Base-by-base conservation (phyloP, 2,329 filamentous ascomycete genomes). In the Graphilbum sp. region DNA sequence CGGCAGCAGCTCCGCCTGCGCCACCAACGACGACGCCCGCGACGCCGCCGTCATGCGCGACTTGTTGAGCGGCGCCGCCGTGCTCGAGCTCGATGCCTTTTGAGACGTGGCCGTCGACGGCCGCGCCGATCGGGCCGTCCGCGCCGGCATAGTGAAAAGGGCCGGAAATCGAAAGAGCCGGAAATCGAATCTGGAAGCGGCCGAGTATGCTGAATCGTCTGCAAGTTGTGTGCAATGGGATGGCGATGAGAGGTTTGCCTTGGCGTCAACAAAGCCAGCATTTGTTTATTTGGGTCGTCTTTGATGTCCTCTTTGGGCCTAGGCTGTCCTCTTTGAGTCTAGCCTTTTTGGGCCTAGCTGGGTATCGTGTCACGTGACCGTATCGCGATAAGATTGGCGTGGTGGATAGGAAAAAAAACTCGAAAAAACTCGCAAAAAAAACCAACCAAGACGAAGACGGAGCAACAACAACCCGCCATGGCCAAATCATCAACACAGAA, bases 1-100 rank as follows among this genome's bases (percentile, higher is more conserved):
- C 30, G 81, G 79, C n/a, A 81, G n/a, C n/a, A n/a, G n/a, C n/a
- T n/a, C n/a, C n/a, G n/a, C 56, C 32, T 70, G 61, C 46, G 58
- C 18, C 45, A 53, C 54, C 17, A 57, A 50, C 5, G 66, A 60
- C 5, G 66, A 67, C 24, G 56, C 54, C 37, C 65, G 63, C 35
- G 67, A 69, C 9, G 60, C 55, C 25, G 55, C 60, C 3, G 67
- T 66, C 15, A 58, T 52, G 46, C 65, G 61, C 36, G 62, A 51
- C 6, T 5, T 24, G 42, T 54, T 53, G 12, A 54, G 42, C 20
- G 54, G n/a, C n/a, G n/a, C n/a, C n/a, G n/a, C n/a, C n/a, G n/a
- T n/a, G n/a, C n/a, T 56, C 27, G 55, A 50, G 34, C 51, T 52
- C 7, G 62, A 59, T 10, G 56, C 48, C 45, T 62, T 64, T 44